phyloP scores from a whole-genome alignment of 129 eudicot genomes.

The Rutidosis leptorrhynchoides region DNA sequence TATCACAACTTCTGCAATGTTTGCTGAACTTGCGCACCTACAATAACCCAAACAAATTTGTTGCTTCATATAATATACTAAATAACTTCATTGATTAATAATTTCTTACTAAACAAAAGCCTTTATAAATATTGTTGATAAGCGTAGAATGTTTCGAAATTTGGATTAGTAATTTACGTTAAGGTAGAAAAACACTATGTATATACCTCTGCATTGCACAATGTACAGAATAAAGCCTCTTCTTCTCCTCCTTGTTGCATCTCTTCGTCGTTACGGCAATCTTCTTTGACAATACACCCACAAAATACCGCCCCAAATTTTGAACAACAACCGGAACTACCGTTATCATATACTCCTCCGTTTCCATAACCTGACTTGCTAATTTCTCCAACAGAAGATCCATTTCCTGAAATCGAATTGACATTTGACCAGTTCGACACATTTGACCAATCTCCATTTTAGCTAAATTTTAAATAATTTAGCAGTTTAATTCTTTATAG shows the following conservation, averaged over 20 bases:
- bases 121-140: not conserved
- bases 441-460: not conserved
- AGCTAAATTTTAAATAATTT: not conserved
- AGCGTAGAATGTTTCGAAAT: not conserved
- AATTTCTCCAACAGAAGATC: conserved; percentile 56
- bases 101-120: not conserved
- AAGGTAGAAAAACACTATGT: not conserved
- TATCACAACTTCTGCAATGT: conserved; percentile 99
- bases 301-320: conserved; percentile 59
- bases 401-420: conserved; percentile 32
- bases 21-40: conserved; percentile 98
- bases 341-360: conserved; percentile 43
- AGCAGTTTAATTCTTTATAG: not conserved
- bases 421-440: not conserved
- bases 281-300: conserved; percentile 63
- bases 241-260: conserved; percentile 68
- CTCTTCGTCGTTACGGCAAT: conserved; percentile 78
- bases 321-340: conserved; percentile 47
- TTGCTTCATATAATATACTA: not conserved
- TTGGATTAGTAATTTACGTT: not conserved
- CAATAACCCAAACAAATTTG: conserved; percentile 15
- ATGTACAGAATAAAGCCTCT: conserved; percentile 84
- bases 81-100: not conserved
- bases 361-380: conserved; percentile 41
- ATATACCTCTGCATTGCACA: conserved; percentile 91